A percentile compares a stretch with the other conserved stretches of the same genome.
phyloP scores from a whole-genome alignment of 2,329 filamentous ascomycete genomes.

The Sordariomycetes sp. region DNA sequence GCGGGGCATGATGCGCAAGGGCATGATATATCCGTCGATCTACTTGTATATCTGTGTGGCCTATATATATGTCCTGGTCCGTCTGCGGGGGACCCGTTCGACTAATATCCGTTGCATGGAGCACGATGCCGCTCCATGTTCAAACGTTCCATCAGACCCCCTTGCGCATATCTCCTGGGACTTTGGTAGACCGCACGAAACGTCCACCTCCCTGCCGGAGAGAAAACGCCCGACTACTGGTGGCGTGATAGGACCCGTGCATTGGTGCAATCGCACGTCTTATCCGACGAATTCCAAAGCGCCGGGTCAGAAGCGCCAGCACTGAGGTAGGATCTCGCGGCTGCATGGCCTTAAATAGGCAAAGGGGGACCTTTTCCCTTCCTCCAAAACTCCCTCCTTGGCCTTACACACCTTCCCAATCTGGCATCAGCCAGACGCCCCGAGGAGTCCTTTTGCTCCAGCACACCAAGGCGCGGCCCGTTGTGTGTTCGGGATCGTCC shows the following conservation, averaged over 20 bases:
- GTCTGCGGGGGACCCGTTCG: not conserved
- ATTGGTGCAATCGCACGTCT: not conserved
- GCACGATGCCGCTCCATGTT: not conserved
- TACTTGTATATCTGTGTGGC: not conserved
- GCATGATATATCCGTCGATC: not conserved
- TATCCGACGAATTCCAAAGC: not conserved
- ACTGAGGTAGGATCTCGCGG: not conserved
- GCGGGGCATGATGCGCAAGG: not conserved
- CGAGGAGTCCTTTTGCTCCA: not conserved
- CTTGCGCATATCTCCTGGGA: not conserved
- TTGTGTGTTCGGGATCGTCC: not conserved
- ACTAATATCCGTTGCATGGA: not conserved
- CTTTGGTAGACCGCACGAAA: not conserved
- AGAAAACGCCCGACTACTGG: not conserved
- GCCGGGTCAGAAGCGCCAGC: not conserved
- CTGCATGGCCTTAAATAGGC: not conserved
- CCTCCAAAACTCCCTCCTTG: too few species aligned
- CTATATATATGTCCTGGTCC: not conserved
- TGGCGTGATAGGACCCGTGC: not conserved
- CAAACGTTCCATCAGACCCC: not conserved
- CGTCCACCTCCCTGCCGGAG: not conserved
- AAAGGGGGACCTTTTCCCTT: not conserved
- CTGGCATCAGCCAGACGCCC: not conserved
- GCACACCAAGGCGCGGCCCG: not conserved
- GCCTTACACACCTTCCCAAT: not conserved